Percentiles rank a stretch among this genome's conserved stretches.
Conservation (phyloP, 495 filamentous ascomycete genomes). For the Xylaria castorea region DNA sequence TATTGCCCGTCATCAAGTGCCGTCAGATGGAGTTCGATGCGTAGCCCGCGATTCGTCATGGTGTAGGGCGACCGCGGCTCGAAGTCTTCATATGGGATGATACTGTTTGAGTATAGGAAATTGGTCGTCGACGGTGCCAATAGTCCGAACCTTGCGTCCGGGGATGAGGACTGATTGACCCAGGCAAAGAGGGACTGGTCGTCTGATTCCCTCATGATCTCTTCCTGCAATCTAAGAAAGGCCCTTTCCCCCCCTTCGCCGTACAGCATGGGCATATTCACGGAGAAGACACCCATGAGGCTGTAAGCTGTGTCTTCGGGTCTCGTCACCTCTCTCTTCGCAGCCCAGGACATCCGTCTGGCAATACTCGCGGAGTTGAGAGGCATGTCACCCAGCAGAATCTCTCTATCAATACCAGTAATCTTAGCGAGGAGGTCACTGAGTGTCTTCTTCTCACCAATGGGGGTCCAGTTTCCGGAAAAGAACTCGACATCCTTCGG, state of each 20-base stretch:
- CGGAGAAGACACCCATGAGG: constrained; percentile 42
- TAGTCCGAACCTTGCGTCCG: constrained; percentile 29
- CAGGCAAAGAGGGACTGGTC: constrained; percentile 43
- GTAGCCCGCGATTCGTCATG: constrained; percentile 25
- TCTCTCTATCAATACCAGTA: constrained; percentile 19
- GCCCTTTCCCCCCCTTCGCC: constrained; percentile 41
- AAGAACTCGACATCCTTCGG: constrained; percentile 40
- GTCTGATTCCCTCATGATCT: constrained; percentile 39
- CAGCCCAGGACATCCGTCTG: constrained; percentile 43
- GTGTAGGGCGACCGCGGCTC: constrained; percentile 18
- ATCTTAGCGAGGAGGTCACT: background rate
- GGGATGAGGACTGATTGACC: constrained; percentile 25
- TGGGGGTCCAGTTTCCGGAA: constrained; percentile 29
- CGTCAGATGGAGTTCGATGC: constrained; percentile 22
- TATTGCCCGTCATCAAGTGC: background rate
- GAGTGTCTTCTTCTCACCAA: constrained; percentile 6
- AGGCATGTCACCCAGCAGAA: background rate
- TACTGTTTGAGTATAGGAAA: constrained; percentile 12
- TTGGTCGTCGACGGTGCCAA: constrained; percentile 32
- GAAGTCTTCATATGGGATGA: constrained; percentile 21
- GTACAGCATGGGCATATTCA: constrained; percentile 45
- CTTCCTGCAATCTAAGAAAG: constrained; percentile 43
- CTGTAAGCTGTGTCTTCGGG: constrained; percentile 43
- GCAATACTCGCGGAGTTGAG: constrained; percentile 26
- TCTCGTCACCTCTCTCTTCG: constrained; percentile 34